Percentiles rank a stretch among this genome's conserved stretches.
Evolutionary conservation across 202 grass and related monocot species (phyloP).

Genomic region (Brachypodium distachyon): DNA sequence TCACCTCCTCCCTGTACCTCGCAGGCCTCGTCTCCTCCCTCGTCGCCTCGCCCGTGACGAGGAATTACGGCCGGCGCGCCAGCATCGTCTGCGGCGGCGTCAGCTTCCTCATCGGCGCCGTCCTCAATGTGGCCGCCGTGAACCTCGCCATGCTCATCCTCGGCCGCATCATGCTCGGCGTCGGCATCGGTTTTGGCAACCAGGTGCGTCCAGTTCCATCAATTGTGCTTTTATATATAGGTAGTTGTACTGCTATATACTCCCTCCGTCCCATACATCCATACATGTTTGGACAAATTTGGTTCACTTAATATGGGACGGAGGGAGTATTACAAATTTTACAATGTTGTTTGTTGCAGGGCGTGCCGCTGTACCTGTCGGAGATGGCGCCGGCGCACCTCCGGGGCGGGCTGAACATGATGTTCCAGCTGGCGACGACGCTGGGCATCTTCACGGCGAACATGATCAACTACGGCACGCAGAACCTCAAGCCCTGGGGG

Average conservation of each 20-base stretch:
- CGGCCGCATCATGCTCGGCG: constrained; percentile 85
- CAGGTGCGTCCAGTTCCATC: constrained; percentile 32
- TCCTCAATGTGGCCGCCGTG: constrained; percentile 57
- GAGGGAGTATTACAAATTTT: too few relatives aligned
- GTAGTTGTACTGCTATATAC: neutral
- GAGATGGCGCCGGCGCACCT: constrained; percentile 94
- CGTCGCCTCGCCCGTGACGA: constrained; percentile 60
- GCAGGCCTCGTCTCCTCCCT: constrained; percentile 76
- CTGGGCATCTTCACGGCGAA: constrained; percentile 87
- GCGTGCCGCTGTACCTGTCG: constrained; percentile 73
- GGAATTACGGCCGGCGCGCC: constrained; percentile 71
- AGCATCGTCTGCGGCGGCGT: constrained; percentile 88
- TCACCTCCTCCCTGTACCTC: constrained; percentile 91
- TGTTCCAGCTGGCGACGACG: constrained; percentile 96
- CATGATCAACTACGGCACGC: constrained; percentile 93
- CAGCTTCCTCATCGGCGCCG: constrained; percentile 72
- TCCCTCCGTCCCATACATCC: too few relatives aligned
- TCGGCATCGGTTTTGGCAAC: constrained; percentile 87
- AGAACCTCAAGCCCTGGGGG: constrained; percentile 72
- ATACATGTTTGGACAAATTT: too few relatives aligned
- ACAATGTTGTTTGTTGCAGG: constrained; percentile 17
- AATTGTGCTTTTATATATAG: too few relatives aligned
- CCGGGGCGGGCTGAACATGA: constrained; percentile 84
- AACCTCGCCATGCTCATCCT: constrained; percentile 79
- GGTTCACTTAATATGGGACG: too few relatives aligned